These are phyloP conservation scores for Penicillium oxalicum DNA, from an alignment of 2,329 filamentous ascomycete species.

Conservation along the genomic window DNA sequence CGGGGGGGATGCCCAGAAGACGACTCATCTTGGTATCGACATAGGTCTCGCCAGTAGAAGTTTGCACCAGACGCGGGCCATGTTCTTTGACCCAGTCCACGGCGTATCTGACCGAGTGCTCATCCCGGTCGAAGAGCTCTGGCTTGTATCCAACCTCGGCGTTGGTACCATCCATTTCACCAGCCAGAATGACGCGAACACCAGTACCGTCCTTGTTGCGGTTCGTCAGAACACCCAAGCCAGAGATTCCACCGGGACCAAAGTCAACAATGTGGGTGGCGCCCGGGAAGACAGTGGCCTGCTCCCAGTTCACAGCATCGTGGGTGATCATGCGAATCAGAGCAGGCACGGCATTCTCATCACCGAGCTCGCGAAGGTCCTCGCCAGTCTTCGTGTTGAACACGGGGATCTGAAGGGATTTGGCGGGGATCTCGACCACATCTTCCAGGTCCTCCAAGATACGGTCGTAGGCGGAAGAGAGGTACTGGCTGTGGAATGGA, in stretches of 20 bases:
- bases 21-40: constrained; percentile 96
- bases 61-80: constrained; percentile 86
- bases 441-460: constrained; percentile 85
- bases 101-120: constrained; percentile 89
- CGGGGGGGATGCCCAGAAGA: constrained; percentile 73
- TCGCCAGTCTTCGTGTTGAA: constrained; percentile 85
- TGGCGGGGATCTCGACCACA: constrained; percentile 62
- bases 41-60: constrained; percentile 79
- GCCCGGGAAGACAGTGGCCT: constrained; percentile 80
- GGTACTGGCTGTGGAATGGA: constrained; percentile 95
- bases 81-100: constrained; percentile 98
- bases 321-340: constrained; percentile 90
- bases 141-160: constrained; percentile 95
- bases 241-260: constrained; percentile 92
- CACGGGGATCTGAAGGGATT: constrained; percentile 73
- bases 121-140: constrained; percentile 93
- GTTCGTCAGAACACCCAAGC: constrained; percentile 91
- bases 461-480: constrained; percentile 71
- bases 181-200: constrained; percentile 90
- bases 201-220: constrained; percentile 98
- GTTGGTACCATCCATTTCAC: constrained; percentile 84
- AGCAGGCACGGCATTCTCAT: constrained; percentile 75
- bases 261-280: constrained; percentile 96
- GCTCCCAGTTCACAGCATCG: constrained; percentile 93
- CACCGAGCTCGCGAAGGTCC: constrained; percentile 66